Conservation (phyloP, 371 early-diverging fungal genomes). For the Fennellomyces sp. region DNA sequence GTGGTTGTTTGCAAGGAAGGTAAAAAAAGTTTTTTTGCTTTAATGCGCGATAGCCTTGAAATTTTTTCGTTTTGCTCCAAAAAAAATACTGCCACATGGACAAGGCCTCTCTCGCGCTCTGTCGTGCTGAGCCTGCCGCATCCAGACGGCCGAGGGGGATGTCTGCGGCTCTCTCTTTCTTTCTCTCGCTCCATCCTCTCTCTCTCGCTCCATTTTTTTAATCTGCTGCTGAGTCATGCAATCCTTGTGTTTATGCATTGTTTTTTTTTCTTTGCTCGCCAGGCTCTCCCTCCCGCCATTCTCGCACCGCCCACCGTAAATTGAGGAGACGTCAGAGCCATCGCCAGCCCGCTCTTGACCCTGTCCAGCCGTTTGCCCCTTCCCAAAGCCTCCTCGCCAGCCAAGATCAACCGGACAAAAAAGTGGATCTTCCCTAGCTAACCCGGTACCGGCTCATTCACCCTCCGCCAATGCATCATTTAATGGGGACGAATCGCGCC, state of each 20-base stretch:
- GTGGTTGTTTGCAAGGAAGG: background rate
- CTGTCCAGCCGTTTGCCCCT: background rate
- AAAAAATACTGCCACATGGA: too few relatives aligned
- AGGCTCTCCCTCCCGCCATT: background rate
- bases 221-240: constrained; percentile 11
- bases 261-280: background rate
- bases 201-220: background rate
- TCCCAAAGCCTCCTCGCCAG: background rate
- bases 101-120: background rate
- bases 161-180: background rate
- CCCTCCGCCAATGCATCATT: background rate
- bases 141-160: too few relatives aligned
- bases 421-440: background rate
- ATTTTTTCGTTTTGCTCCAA: background rate
- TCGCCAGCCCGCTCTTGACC: background rate
- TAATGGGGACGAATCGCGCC: background rate
- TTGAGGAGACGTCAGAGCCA: too few relatives aligned
- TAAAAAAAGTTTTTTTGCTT: background rate
- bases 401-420: background rate
- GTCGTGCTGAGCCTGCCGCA: background rate
- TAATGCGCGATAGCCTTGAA: constrained; percentile 1
- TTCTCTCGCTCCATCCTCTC: background rate
- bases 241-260: constrained; percentile 2
- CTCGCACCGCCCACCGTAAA: too few relatives aligned
- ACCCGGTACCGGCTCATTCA: background rate